These are phyloP conservation scores for Balakata baccata DNA, from an alignment of 345 rosid genomes.

Conservation along the genomic window DNA sequence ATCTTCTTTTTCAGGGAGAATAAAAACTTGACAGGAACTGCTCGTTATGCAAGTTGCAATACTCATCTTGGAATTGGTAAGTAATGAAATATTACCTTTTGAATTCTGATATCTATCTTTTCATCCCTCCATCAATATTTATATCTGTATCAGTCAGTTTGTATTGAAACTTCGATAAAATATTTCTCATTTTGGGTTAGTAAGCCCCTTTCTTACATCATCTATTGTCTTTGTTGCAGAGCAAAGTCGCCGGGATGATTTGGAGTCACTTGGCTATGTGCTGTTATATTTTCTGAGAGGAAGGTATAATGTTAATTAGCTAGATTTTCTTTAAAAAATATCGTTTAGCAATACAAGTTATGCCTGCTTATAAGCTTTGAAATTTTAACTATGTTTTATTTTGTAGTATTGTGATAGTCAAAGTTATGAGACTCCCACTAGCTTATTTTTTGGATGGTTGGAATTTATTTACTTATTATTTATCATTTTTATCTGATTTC, in stretches of 20 bases:
- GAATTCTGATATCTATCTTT: not conserved
- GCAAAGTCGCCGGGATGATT: constrained; percentile 57
- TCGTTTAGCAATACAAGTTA: not conserved
- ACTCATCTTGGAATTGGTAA: constrained; percentile 98
- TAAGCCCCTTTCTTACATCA: not conserved
- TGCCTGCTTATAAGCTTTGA: not conserved
- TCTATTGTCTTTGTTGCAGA: constrained; percentile 39
- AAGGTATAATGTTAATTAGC: constrained; percentile 46
- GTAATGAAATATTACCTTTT: not conserved
- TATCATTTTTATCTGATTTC: constrained; percentile 3
- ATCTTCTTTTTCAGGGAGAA: constrained; percentile 57
- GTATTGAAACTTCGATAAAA: not conserved
- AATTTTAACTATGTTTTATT: not conserved
- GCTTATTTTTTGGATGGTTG: not conserved
- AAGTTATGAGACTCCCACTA: not conserved
- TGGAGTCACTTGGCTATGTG: constrained; percentile 56
- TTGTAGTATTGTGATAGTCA: not conserved
- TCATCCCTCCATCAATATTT: not conserved
- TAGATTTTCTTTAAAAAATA: not conserved
- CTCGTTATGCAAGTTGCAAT: constrained; percentile 95
- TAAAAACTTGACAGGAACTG: constrained; percentile 93
- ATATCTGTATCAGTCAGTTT: not conserved
- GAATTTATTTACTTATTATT: not conserved
- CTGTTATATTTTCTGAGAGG: constrained; percentile 66
- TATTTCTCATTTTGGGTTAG: not conserved